phyloP scores from a whole-genome alignment of 176 grass and related monocot genomes.

The Bromus sterilis region DNA sequence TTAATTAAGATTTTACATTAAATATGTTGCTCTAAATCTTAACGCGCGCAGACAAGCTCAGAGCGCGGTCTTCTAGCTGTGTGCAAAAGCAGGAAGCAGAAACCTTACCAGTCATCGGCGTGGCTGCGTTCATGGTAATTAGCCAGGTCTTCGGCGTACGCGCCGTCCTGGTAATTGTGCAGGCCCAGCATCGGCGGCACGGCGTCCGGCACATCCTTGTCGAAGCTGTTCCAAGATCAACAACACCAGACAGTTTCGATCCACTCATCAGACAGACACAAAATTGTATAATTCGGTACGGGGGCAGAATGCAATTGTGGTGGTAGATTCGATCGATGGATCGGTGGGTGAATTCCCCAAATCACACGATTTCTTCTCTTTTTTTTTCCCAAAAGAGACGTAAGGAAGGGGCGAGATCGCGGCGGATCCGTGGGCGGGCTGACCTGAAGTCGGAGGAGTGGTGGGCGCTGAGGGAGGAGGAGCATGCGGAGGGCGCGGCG shows the following conservation, averaged over 20 bases:
- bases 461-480: conserved; percentile 24
- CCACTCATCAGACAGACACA: neutral
- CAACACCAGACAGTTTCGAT: neutral
- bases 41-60: neutral
- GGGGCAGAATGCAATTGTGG: neutral
- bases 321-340: neutral
- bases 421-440: neutral
- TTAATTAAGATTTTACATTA: neutral
- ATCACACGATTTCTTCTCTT: no score
- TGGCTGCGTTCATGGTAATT: conserved; percentile 73
- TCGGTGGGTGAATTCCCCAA: neutral
- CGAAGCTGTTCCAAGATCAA: conserved; percentile 51
- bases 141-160: conserved; percentile 57
- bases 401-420: conserved; percentile 16
- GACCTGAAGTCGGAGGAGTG: conserved; percentile 74
- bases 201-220: conserved; percentile 74
- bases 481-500: conserved; percentile 26
- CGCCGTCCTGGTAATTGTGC: conserved; percentile 61
- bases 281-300: neutral
- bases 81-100: neutral
- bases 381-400: neutral
- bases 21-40: neutral
- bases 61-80: neutral
- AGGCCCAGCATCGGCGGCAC: conserved; percentile 52
- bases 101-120: conserved; percentile 55